Evolutionary conservation across 768 basidiomycete species (phyloP), one percentile per base, ranked within the genome.

Genomic region (Pleurotus pulmonarius): DNA sequence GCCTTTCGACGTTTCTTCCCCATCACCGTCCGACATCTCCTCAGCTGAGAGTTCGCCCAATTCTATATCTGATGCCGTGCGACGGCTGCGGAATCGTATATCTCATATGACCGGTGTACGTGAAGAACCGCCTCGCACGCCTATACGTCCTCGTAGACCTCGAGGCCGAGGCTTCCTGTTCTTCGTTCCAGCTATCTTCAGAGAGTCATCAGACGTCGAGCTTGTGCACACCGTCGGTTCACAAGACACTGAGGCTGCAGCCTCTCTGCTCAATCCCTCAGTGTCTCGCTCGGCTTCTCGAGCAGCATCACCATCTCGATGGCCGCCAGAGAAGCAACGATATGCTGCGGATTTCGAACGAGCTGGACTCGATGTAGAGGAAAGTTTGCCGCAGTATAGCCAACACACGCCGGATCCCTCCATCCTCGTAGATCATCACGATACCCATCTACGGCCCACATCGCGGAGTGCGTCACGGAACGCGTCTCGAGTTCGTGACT

Each of bases 151-250:
- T 46, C 70, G 81, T 56, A 74, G 81, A 56, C 73, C 75, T 56
- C 67, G 73, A 13, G 79, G 79, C 47, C 79, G 84, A 40, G 85
- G 87, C 34, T 82, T 90, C 40, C 70, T 92, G 48, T 92, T 89
- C 72, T 91, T 92, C 77, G 78, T 93, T 49, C 91, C 91, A 18
- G 88, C 90, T 34, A 85, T 90, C 62, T 88, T 92, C 67, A 78
- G 87, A 3, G 75, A 82, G 56, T 59, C 73, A 4, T 72, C 71
- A 44, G 77, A 80, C 56, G 71, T 82, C 46, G 80, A 81, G 61
- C 67, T 80, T 11, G 73, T 39, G 13, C 39, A n/a, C 67, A 13
- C 63, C 60, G 24, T 54, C 58, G 25, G 65, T 60, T 40, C 49
- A 52, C 29, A 55, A 63, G 52, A 54, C 25, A n/a, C 49, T 15